phyloP scores from a whole-genome alignment of 768 basidiomycete genomes.

The Mycena albidolilacea region DNA sequence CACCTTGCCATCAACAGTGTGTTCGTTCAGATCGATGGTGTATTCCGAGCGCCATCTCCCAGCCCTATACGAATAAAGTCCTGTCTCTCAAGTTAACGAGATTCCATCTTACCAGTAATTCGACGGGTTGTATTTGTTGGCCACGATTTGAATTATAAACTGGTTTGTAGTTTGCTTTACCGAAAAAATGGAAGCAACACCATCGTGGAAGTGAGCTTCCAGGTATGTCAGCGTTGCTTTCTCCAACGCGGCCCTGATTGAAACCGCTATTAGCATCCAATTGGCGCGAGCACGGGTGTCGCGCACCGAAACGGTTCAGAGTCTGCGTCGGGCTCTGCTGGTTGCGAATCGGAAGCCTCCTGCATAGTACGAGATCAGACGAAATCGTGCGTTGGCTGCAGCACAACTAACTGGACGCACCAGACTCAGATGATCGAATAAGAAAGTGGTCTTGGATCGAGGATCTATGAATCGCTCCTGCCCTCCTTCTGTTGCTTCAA shows the following conservation, averaged over 20 bases:
- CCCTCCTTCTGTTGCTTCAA: constrained; percentile 58
- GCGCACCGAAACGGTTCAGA: constrained; percentile 85
- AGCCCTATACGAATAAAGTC: constrained; percentile 69
- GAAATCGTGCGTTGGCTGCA: not conserved
- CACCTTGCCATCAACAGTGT: constrained; percentile 79
- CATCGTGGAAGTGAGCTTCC: constrained; percentile 86
- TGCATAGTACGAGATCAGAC: constrained; percentile 47
- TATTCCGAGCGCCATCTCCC: constrained; percentile 97
- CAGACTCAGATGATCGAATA: constrained; percentile 88
- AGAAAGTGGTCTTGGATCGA: constrained; percentile 81
- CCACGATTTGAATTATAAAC: constrained; percentile 88
- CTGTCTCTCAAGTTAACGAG: constrained; percentile 1
- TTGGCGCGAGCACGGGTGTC: not conserved
- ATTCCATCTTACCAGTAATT: constrained; percentile 84
- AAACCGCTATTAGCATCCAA: constrained; percentile 13
- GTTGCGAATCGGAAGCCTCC: constrained; percentile 85
- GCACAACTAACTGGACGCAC: constrained; percentile 59
- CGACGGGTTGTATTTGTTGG: constrained; percentile 94
- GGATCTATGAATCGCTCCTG: constrained; percentile 89
- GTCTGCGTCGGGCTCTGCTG: constrained; percentile 71
- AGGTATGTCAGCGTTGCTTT: constrained; percentile 77
- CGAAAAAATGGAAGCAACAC: constrained; percentile 82
- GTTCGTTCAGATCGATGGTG: constrained; percentile 74
- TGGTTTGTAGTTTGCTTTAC: constrained; percentile 57
- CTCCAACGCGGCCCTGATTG: constrained; percentile 77